phyloP scores from a whole-genome alignment of 768 basidiomycete genomes.

The Suillus subalutaceus region DNA sequence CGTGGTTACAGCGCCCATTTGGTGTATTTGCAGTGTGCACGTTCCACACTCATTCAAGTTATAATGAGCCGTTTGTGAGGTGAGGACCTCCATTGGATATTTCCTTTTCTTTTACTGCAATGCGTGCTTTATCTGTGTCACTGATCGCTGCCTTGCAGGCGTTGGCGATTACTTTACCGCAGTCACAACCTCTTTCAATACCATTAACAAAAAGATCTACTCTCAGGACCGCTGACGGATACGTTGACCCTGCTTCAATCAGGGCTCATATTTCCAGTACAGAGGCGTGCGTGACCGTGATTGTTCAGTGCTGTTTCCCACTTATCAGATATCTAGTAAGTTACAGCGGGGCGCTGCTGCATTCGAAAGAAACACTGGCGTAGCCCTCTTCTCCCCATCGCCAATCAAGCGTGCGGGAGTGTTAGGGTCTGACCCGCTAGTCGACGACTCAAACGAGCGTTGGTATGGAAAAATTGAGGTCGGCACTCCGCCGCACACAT shows the following conservation, averaged over 20 bases:
- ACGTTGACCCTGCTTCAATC: conserved; percentile 19
- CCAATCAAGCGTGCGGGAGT: not conserved
- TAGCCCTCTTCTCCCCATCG: not conserved
- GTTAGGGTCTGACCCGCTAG: conserved; percentile 16
- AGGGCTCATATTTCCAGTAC: conserved; percentile 20
- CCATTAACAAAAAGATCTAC: conserved; percentile 20
- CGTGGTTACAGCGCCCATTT: not conserved
- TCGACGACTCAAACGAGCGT: conserved; percentile 14
- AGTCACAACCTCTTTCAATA: conserved; percentile 18
- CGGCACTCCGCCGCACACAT: conserved; percentile 24
- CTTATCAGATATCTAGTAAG: conserved; percentile 22
- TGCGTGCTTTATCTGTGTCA: conserved; percentile 16
- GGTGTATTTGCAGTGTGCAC: not conserved
- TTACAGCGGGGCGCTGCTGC: conserved; percentile 18
- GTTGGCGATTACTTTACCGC: conserved; percentile 21
- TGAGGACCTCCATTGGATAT: conserved; percentile 2
- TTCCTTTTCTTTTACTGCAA: conserved; percentile 3
- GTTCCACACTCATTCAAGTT: not conserved
- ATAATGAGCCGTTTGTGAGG: not conserved
- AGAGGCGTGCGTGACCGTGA: conserved; percentile 9
- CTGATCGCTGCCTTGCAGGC: conserved; percentile 17
- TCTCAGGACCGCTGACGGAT: conserved; percentile 16
- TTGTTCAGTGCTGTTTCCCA: not conserved
- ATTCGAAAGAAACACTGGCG: conserved; percentile 12
- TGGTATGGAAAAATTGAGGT: conserved; percentile 32